Conservation (phyloP, 331 rosid species). For the Telfairia occidentalis region DNA sequence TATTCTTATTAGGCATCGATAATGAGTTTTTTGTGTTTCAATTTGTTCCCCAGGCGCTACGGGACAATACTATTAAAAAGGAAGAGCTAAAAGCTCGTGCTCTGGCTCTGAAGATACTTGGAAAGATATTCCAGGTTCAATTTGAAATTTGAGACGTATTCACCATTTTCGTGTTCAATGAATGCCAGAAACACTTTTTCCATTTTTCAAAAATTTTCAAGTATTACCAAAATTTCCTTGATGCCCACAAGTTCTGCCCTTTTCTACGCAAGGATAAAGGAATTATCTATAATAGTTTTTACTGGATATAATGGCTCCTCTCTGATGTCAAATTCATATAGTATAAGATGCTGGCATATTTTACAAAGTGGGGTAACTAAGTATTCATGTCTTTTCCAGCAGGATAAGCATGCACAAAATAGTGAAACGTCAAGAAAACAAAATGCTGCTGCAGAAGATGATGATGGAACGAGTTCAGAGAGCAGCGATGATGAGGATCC, state of each 20-base stretch:
- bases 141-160: neutral
- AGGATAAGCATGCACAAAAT: slow-evolving; percentile 32
- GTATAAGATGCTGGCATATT: neutral
- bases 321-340: neutral
- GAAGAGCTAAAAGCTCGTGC: slow-evolving; percentile 89
- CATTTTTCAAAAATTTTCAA: neutral
- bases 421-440: slow-evolving; percentile 47
- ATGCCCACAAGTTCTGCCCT: neutral
- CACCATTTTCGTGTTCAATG: neutral
- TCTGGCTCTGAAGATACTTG: slow-evolving; percentile 61
- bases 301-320: neutral
- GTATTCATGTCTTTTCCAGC: slow-evolving; percentile 18
- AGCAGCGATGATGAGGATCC: slow-evolving; percentile 65
- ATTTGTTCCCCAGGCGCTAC: slow-evolving; percentile 51
- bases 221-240: neutral
- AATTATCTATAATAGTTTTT: neutral
- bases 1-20: neutral
- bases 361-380: no score
- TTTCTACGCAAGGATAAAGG: neutral
- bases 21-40: neutral
- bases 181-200: neutral
- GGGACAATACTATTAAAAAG: slow-evolving; percentile 45
- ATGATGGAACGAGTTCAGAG: slow-evolving; percentile 64
- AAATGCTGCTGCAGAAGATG: slow-evolving; percentile 40
- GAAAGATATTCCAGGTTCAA: slow-evolving; percentile 75